phyloP scores from a whole-genome alignment of 1,284 basidiomycete genomes.

The Marasmius sp. region DNA sequence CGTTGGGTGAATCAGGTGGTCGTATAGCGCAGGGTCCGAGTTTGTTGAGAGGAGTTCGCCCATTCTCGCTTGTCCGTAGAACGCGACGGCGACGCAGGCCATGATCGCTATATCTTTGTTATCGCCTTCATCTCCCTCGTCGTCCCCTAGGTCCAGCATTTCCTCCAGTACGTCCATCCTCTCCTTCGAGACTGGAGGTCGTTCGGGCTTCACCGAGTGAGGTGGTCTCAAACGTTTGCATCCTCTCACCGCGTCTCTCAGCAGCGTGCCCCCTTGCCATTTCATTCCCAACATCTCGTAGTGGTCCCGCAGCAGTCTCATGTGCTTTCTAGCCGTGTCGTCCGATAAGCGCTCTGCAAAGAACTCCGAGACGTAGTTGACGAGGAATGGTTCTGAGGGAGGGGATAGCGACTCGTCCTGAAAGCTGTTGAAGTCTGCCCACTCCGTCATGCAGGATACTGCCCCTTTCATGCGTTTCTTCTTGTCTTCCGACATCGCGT shows the following conservation, averaged over 20 bases:
- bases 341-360: background rate
- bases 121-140: background rate
- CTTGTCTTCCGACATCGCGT: too few species aligned
- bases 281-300: background rate
- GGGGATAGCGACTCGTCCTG: too few species aligned
- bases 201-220: background rate
- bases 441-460: too few species aligned
- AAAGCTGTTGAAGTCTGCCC: too few species aligned
- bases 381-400: too few species aligned
- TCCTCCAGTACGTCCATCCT: background rate
- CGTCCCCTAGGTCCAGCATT: background rate
- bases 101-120: background rate
- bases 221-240: background rate
- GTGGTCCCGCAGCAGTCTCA: background rate
- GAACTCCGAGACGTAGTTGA: background rate
- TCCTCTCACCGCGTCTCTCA: background rate
- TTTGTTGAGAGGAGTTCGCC: conserved; percentile 3
- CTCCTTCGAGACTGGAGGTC: background rate
- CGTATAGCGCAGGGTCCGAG: background rate
- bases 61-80: background rate
- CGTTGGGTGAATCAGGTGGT: background rate
- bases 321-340: background rate
- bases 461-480: too few species aligned
- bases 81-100: background rate
- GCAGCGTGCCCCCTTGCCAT: conserved; percentile 1